Evolutionary conservation across 2,329 filamentous ascomycete species (phyloP), one percentile per base, ranked within the genome.

Genomic region (Pseudogymnoascus sp.): DNA sequence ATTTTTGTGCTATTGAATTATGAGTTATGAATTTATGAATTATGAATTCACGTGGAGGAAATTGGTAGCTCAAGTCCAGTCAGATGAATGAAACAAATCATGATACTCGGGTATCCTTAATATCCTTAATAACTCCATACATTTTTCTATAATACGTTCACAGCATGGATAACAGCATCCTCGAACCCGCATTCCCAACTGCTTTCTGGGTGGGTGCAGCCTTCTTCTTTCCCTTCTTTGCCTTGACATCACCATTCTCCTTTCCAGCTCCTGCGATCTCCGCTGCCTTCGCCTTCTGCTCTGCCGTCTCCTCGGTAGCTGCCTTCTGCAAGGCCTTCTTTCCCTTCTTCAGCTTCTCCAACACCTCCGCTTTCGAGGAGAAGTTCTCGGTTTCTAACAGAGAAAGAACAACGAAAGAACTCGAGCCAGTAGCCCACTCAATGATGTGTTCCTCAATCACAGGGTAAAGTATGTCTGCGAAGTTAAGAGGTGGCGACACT

Each of bases 391-490:
- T 84, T 77, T 97, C 93, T 4, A 93, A 76, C 68, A 97, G 78
- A 14, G 87, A 89, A 25, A 97, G 83, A 3, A 97, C 82, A 9
- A 96, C 90, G 69, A 96, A 97, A 1, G 90, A 90, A 69, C 91
- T 92, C 1, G 88, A 84, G 0, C 93, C 90, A 0, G 88, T 93
- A 0, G 93, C 93, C 95, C 95, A 99, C 18, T 85, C 79, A 64
- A 95, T 75, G 23, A 96, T 77, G 68, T 90, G 79, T 0, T 87
- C 84, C 73, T 89, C 84, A 75, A 97, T 93, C 65, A 89, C 79
- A 5, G 88, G 85, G 74, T 93, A 97, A n/a, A 99, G 80, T 59
- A 89, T 79, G 67, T 89, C 83, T 65, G 90, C 86, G 74, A 99
- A 99, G 60, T 87, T 83, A 63, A 97, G 80, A 6, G 90, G 83